Base-by-base conservation (phyloP, 2,329 filamentous ascomycete genomes). In the Talaromyces sp. region DNA sequence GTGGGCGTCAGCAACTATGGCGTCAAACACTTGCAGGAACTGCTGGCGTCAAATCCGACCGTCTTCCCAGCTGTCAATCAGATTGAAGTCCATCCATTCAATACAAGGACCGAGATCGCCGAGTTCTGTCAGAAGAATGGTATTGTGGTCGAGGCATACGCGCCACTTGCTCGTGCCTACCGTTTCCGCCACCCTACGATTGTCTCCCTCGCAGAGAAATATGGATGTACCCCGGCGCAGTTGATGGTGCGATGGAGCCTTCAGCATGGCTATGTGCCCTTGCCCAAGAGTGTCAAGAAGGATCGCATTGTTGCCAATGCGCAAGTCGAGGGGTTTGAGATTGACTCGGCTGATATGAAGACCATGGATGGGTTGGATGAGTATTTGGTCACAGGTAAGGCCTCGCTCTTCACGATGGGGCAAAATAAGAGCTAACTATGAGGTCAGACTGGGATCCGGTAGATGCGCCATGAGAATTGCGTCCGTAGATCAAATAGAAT, bases 1-100 rank as follows among this genome's bases (percentile, higher is more conserved):
- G 89, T 86, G 25, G 91, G 91, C 0, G 88, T 95, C 0, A 90
- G 87, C 71, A 95, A 95, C 75, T 95, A 85, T 71, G 91, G 90
- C 0, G 84, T 90, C 44, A 85, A 85, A 66, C 90, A 93, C 79
- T 82, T 92, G 58, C 83, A 90, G 66, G 89, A 92, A 71, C 78
- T 92, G 56, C 82, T 91, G 70, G 80, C 81, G 1, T 83, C 82
- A 0, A 84, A 84, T 11, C 87, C 88, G 0, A 80, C 81, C 0
- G 82, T 90, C 52, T 73, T 79, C 9, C 90, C 91, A 0, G 84
- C 86, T 1, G 85, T 93, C 58, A 93, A 93, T 70, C 91, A 95
- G 77, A 88, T 93, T 69, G 89, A 93, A 73, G 83, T 93, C 1
- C 90, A 93, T 65, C 90, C 90, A 0, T 95, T 93, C 83, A 91